Base-by-base conservation (phyloP, 495 filamentous ascomycete species). In the Wilcoxina mikolae region DNA sequence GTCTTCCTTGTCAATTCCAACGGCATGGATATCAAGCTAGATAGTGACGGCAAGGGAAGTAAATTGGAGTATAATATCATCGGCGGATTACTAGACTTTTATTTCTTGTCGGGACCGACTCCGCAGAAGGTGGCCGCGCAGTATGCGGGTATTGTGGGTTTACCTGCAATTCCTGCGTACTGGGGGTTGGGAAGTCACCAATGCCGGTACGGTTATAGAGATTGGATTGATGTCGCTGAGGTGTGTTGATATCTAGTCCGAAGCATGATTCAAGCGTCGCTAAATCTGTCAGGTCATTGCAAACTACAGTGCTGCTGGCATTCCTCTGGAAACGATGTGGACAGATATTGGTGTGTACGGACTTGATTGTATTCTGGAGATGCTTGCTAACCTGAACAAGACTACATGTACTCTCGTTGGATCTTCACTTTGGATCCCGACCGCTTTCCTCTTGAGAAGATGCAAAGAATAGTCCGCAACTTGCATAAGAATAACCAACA, bases 291-390 rank as follows among this genome's bases (percentile, higher is more conserved):
- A 60, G 58, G 84, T 81, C 1, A 78, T 91, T 22, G 76, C 79
- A 46, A 93, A 91, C 66, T 91, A 93, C 69, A 82, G 76, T 54
- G 64, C 71, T 27, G 85, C 86, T 10, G 68, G 68, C 5, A 93
- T 93, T 56, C 87, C 87, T 0, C 70, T 94, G 5, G 86, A 94
- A 67, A 87, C 83, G 0, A 85, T 88, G 79, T 93, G 87, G 86
- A 90, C 82, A 3, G 85, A 90, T 61, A 90, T 90, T 47, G 79
- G 31, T 35, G 15, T 7, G 31, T 35, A 7, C 31, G n/a, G n/a
- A n/a, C n/a, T n/a, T n/a, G n/a, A n/a, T n/a, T n/a, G n/a, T n/a
- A n/a, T n/a, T n/a, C n/a, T n/a, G n/a, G n/a, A n/a, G n/a, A n/a
- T n/a, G n/a, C n/a, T n/a, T n/a, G n/a, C n/a, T n/a, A n/a, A n/a